Percentiles rank a stretch among this genome's conserved stretches.
Conservation (phyloP, 2,329 filamentous ascomycete genomes). For the Fusarium compactum region DNA sequence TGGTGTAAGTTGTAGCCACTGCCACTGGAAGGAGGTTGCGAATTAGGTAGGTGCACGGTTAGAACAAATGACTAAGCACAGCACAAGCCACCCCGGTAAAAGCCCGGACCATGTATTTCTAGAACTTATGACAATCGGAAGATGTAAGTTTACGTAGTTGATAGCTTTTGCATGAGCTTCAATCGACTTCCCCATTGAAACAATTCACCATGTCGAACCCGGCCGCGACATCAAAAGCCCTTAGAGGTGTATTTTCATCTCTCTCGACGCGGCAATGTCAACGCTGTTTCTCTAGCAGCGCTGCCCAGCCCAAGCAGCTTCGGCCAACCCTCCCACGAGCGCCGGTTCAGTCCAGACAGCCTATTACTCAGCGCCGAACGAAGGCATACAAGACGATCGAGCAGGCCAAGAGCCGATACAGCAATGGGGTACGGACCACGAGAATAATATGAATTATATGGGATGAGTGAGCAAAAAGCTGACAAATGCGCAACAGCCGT, state of each 20-base stretch:
- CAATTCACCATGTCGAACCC: constrained; percentile 55
- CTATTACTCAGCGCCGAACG: constrained; percentile 54
- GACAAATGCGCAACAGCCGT: constrained; percentile 70
- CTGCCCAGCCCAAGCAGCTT: constrained; percentile 52
- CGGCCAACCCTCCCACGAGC: constrained; percentile 51
- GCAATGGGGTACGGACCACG: constrained; percentile 62
- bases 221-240: constrained; percentile 52
- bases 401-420: constrained; percentile 69
- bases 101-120: constrained; percentile 43
- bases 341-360: constrained; percentile 51
- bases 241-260: constrained; percentile 52
- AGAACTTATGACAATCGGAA: constrained; percentile 46
- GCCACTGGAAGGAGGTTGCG: constrained; percentile 9
- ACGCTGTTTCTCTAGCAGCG: constrained; percentile 57
- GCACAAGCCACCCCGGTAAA: constrained; percentile 38
- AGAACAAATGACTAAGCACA: constrained; percentile 44
- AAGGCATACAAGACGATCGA: constrained; percentile 66
- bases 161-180: constrained; percentile 38
- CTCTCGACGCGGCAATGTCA: constrained; percentile 55
- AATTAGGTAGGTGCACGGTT: constrained; percentile 15
- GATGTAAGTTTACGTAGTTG: constrained; percentile 44
- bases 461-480: constrained; percentile 30
- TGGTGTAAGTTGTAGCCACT: constrained; percentile 25
- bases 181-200: constrained; percentile 13
- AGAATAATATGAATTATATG: neutral